Evolutionary conservation across 805 yeast genomes (phyloP), one percentile per base, ranked within the genome.

Genomic region (Nematodospora valgi): DNA sequence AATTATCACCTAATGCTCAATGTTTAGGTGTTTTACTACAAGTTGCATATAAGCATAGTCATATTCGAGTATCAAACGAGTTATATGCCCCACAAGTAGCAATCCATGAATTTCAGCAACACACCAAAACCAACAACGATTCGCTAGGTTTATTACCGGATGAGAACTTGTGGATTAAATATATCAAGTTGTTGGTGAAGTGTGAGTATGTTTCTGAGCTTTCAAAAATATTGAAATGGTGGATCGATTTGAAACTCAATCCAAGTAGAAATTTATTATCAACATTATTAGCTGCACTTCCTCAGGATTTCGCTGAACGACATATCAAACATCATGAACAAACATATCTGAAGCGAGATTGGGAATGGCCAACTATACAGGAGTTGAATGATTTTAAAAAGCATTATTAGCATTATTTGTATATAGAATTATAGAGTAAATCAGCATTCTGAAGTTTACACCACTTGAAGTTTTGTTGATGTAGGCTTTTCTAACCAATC

Each of bases 51-150:
- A 52, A 30, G 23, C 37, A 45, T 3, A 45, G 40, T 1, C 24
- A 35, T 6, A 35, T 41, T 2, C 45, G 35, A 5, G 30, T 70
- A 3, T 32, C 57, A 12, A 80, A 86, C 86, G 76, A 63, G 7
- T 56, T 58, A 1, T 72, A 58, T 34, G 84, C 88, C 0, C 63
- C 81, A 1, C 86, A 80, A 45, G 62, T 78, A 17, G 79, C 84
- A 0, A 64, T 78, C 2, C 68, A 63, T 24, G 85, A 81, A 49
- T 74, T 81, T 54, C 68, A 74, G 38, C 62, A 28, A 3, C 37
- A 20, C 19, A 38, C 35, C 2, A 32, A 26, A 34, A 27, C 23
- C 2, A 21, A 17, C 20, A 7, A 22, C n/a, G 3, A 41, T 3
- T 26, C 16, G 3, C 29, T 28, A 17, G 31, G 39, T 12, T 27